Conservation (phyloP, 352 stramenopile species). For the Phytophthora multivora region DNA sequence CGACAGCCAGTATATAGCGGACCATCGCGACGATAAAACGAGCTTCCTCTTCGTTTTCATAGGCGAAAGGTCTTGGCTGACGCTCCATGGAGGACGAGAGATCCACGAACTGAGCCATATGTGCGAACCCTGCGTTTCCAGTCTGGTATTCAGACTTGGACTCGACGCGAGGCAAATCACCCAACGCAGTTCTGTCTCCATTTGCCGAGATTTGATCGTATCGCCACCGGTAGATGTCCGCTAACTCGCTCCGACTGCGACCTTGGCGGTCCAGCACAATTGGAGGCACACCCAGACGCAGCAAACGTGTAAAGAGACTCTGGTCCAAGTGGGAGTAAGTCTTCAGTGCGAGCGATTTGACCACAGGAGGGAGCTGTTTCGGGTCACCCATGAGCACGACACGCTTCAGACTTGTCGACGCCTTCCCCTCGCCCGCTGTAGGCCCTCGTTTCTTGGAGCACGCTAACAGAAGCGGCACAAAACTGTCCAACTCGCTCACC, state of each 20-base stretch:
- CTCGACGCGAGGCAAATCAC: conserved; percentile 32
- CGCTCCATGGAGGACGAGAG: conserved; percentile 65
- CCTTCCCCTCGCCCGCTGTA: conserved; percentile 1
- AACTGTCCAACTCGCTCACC: conserved; percentile 94
- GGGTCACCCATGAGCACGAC: conserved; percentile 96
- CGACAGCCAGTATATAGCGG: conserved; percentile 93
- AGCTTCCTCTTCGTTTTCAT: conserved; percentile 96
- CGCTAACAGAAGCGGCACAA: conserved; percentile 93
- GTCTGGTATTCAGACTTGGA: conserved; percentile 36
- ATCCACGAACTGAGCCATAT: conserved; percentile 93
- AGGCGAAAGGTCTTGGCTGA: conserved; percentile 82
- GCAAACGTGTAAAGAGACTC: conserved; percentile 94
- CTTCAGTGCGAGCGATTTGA: conserved; percentile 89
- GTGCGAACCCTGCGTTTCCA: conserved; percentile 90
- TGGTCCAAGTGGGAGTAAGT: conserved; percentile 93
- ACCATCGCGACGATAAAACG: conserved; percentile 94
- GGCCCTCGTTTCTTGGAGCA: conserved; percentile 23
- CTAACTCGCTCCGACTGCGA: conserved; percentile 84
- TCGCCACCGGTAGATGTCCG: conserved; percentile 88
- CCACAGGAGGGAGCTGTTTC: conserved; percentile 91
- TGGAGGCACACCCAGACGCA: conserved; percentile 92
- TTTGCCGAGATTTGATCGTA: conserved; percentile 43
- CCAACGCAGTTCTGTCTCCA: conserved; percentile 19
- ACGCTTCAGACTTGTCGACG: conserved; percentile 80
- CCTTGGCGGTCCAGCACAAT: conserved; percentile 94